Evolutionary conservation across 2,329 filamentous ascomycete species (phyloP).

Genomic region (Epichloe bromicola): DNA sequence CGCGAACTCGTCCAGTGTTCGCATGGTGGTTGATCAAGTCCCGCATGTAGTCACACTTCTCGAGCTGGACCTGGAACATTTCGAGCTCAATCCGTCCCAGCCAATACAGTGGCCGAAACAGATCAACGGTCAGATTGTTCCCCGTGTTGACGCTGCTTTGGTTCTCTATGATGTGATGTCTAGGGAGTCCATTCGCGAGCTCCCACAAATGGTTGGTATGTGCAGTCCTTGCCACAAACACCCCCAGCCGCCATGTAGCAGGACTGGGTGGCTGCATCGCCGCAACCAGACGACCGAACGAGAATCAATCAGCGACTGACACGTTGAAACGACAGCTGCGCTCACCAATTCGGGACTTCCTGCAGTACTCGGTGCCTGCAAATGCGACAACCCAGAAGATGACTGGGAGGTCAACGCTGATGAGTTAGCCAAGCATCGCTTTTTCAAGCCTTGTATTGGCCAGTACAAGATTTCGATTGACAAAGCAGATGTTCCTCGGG

Average conservation of each 20-base stretch:
- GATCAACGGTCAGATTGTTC: slow-evolving; percentile 56
- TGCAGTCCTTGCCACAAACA: slow-evolving; percentile 2
- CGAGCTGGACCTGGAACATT: slow-evolving; percentile 53
- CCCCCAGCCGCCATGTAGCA: background rate
- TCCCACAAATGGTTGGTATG: slow-evolving; percentile 65
- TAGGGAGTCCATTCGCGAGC: slow-evolving; percentile 56
- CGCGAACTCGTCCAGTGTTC: slow-evolving; percentile 41
- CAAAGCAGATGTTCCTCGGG: slow-evolving; percentile 57
- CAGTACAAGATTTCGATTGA: slow-evolving; percentile 62
- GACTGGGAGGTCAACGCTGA: slow-evolving; percentile 59
- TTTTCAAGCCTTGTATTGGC: slow-evolving; percentile 56
- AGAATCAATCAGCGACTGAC: background rate
- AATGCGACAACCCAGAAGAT: slow-evolving; percentile 68
- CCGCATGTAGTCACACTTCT: slow-evolving; percentile 47
- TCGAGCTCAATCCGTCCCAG: slow-evolving; percentile 43
- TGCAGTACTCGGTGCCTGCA: slow-evolving; percentile 72
- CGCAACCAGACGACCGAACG: background rate
- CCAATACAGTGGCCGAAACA: slow-evolving; percentile 55
- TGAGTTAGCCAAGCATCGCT: slow-evolving; percentile 45
- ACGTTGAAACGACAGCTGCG: slow-evolving; percentile 40
- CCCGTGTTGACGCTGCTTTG: slow-evolving; percentile 69
- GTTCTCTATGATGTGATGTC: slow-evolving; percentile 82
- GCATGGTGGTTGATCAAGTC: slow-evolving; percentile 44
- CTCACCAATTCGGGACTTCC: slow-evolving; percentile 61
- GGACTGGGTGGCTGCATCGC: background rate